phyloP scores from a whole-genome alignment of 495 filamentous ascomycete genomes.

The Aspergillus bertholletiae region DNA sequence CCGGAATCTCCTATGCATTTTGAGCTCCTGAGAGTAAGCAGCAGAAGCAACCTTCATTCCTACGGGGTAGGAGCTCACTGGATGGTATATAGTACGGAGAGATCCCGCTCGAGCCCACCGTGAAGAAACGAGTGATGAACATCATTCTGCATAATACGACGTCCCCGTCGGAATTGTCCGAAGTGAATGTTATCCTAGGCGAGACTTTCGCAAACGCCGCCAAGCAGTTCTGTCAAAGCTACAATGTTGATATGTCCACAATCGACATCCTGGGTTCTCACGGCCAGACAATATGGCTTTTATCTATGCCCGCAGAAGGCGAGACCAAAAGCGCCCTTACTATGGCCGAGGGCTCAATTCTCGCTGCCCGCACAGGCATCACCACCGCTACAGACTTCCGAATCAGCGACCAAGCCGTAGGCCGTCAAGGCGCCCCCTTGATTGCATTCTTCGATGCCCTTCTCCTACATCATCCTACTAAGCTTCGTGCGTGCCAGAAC shows the following conservation, averaged over 20 bases:
- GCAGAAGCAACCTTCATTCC: not conserved
- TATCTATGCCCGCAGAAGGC: constrained; percentile 48
- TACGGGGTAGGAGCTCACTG: not conserved
- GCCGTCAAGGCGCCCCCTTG: constrained; percentile 42
- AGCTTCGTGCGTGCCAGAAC: constrained; percentile 55
- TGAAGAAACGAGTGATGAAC: constrained; percentile 54
- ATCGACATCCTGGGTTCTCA: constrained; percentile 57
- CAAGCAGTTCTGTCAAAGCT: constrained; percentile 42
- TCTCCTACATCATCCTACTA: constrained; percentile 53
- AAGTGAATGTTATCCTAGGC: constrained; percentile 51
- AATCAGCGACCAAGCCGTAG: constrained; percentile 42
- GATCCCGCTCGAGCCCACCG: constrained; percentile 45
- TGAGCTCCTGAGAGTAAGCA: constrained; percentile 32
- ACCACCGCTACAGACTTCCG: constrained; percentile 46
- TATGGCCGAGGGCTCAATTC: constrained; percentile 42
- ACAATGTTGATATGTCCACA: constrained; percentile 39
- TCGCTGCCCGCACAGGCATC: constrained; percentile 40
- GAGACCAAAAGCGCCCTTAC: constrained; percentile 48
- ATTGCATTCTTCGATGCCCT: constrained; percentile 49
- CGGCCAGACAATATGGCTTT: constrained; percentile 57
- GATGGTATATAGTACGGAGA: constrained; percentile 27
- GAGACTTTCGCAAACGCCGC: constrained; percentile 50
- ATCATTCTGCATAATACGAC: constrained; percentile 52
- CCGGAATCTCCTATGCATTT: constrained; percentile 49
- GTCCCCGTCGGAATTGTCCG: constrained; percentile 48